These are phyloP conservation scores for Schizosaccharomyces octosporus DNA, from an alignment of 805 yeast genomes.

Conservation along the genomic window DNA sequence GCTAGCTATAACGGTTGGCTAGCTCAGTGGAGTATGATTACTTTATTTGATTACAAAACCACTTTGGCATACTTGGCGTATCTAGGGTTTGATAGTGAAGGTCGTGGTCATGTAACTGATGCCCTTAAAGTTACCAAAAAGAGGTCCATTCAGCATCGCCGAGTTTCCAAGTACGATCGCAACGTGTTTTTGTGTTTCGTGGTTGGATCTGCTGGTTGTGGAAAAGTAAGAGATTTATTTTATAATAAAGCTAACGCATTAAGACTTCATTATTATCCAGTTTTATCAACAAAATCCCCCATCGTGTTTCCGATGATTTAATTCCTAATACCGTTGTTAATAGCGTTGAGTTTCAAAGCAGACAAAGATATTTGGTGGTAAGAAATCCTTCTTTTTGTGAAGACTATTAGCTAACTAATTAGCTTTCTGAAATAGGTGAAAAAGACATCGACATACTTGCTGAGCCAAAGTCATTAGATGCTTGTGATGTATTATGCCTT, in stretches of 20 bases:
- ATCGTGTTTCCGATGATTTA: constrained; percentile 42
- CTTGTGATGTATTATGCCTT: constrained; percentile 77
- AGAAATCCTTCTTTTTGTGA: background rate
- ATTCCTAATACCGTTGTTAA: constrained; percentile 66
- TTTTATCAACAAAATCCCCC: constrained; percentile 21
- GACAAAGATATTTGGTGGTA: constrained; percentile 64
- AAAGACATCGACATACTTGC: constrained; percentile 31
- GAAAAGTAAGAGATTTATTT: constrained; percentile 23
- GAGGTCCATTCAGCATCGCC: constrained; percentile 33
- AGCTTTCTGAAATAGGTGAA: constrained; percentile 32
- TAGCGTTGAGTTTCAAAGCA: constrained; percentile 76
- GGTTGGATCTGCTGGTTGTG: constrained; percentile 64
- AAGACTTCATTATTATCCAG: constrained; percentile 32
- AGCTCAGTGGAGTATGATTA: constrained; percentile 96
- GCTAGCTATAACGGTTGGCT: constrained; percentile 95
- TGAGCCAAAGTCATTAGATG: constrained; percentile 21
- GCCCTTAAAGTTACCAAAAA: constrained; percentile 68
- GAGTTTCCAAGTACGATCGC: constrained; percentile 48
- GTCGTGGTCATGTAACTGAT: constrained; percentile 13
- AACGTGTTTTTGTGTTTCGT: constrained; percentile 80
- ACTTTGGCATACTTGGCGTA: constrained; percentile 76
- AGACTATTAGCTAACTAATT: background rate
- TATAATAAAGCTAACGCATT: background rate
- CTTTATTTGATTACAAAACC: constrained; percentile 57
- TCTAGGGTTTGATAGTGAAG: constrained; percentile 46